Evolutionary conservation across 495 filamentous ascomycete species (phyloP), one percentile per base, ranked within the genome.

Genomic region (Aspergillus egyptiacus): DNA sequence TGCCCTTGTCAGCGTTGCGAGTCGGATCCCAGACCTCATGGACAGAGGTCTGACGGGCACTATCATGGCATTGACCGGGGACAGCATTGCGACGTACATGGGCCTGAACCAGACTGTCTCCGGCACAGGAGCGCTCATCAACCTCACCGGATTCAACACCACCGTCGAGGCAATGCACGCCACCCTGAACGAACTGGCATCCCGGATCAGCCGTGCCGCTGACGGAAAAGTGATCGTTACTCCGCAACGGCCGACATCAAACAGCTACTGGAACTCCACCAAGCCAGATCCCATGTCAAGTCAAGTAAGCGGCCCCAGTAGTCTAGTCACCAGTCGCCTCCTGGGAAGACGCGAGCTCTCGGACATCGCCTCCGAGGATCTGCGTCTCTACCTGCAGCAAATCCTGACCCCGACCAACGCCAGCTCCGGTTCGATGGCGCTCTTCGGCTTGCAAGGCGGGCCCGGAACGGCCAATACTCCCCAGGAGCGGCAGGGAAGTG

Each of bases 1-100:
- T 0, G 72, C 66, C 1, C 38, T 74, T 5, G 59, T 67, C 0
- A 63, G 62, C 1, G 68, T 65, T 49, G 65, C 69, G 20, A 48
- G 58, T 9, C 49, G 30, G 5, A 72, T 80, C 35, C 67, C 72
- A 30, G 65, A 64, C 13, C 61, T 75, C 33, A 70, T 74, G 55
- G 59, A 62, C 14, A 10, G 13, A 19, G 54, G 56, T 0, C 2
- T 55, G 0, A 35, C 20, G 0, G 24, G 23, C 7, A 28, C 50
- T 10, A 28, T 35, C 17, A 46, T 52, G 41, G 17, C 36, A 14
- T 4, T 22, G 23, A 39, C 39, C 15, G 49, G 49, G 7, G 11
- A 39, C 17, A 15, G 9, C 14, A 23, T 23, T 6, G 19, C 17
- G 27, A 33, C 20, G 10, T 35, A 23, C 11, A 18, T n/a, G 15